Base-by-base conservation (phyloP, 2,329 filamentous ascomycete genomes). In the Aureobasidium sp. region DNA sequence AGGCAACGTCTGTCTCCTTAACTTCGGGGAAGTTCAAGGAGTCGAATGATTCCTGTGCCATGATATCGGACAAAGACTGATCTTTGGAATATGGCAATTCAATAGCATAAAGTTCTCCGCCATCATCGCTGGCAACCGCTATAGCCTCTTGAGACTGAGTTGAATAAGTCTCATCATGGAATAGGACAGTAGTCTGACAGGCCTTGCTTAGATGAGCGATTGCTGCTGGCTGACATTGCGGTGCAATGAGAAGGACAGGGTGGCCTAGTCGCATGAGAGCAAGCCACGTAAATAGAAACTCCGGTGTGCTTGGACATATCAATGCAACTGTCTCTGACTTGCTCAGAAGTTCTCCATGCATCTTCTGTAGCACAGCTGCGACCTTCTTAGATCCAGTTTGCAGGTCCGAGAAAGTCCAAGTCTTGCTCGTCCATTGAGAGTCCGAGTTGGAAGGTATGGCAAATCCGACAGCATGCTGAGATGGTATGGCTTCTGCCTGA, bases 231-330 rank as follows among this genome's bases (percentile, higher is more conserved):
- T 75, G 74, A 63, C 76, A 77, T 66, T 79, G 77, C 17, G 77
- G 76, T 73, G 84, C 84, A 41, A 87, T 76, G 5, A 87, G 72
- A 17, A 88, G 70, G 2, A 84, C 82, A 0, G 79, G 75, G 66
- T 78, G 76, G 0, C 84, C 84, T 46, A 84, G 67, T 10, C 78
- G 75, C 69, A 86, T 82, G 44, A 87, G 72, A 0, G 78, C 84
- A 2, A 87, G 73, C 84, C 83, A 87, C 0, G 79, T 78, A 56
- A 86, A 76, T 0, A 87, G 72, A 61, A 88, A 86, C 10, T 82
- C 78, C 0, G 79, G 69, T 0, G 80, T 83, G 66, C 84, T 87
- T 0, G 79, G 76, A 63, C 80, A 82, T 0, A 88, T 70, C 10
- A 88, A 68, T 0, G 79, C 85, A 2, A 84, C 73, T 0, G 78